Evolutionary conservation across 2,329 filamentous ascomycete genomes (phyloP).

Genomic region (Nemania bipapillata): DNA sequence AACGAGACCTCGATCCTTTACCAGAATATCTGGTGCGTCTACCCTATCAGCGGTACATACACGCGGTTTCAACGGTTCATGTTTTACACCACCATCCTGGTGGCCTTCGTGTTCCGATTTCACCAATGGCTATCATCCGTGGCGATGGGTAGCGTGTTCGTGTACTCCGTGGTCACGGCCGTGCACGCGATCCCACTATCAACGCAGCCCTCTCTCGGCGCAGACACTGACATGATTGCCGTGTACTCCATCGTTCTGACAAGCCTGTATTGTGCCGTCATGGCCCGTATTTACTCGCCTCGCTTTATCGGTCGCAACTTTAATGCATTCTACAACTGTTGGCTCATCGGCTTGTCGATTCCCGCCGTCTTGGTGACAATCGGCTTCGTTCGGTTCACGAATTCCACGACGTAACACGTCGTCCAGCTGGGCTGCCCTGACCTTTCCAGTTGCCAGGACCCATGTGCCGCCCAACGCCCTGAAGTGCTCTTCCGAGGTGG

Average conservation of each 20-base stretch:
- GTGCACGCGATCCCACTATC: not conserved
- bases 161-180: not conserved
- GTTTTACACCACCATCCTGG: not conserved
- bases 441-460: not conserved
- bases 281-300: not conserved
- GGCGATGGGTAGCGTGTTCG: not conserved
- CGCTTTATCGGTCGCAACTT: conserved; percentile 10
- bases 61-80: not conserved
- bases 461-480: not conserved
- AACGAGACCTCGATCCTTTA: conserved; percentile 4
- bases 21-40: conserved; percentile 5
- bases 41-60: conserved; percentile 4
- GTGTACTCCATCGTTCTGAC: not conserved
- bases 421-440: not conserved
- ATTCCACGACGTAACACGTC: not conserved
- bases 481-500: not conserved
- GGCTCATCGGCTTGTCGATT: no score
- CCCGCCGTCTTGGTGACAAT: no score
- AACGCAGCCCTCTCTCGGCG: conserved; percentile 5
- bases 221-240: not conserved
- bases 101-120: not conserved
- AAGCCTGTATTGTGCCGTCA: not conserved
- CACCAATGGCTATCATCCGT: conserved; percentile 3
- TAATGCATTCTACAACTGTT: not conserved
- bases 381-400: not conserved